These are phyloP conservation scores for Morella rubra DNA, from an alignment of 306 rosid species.

Conservation along the genomic window DNA sequence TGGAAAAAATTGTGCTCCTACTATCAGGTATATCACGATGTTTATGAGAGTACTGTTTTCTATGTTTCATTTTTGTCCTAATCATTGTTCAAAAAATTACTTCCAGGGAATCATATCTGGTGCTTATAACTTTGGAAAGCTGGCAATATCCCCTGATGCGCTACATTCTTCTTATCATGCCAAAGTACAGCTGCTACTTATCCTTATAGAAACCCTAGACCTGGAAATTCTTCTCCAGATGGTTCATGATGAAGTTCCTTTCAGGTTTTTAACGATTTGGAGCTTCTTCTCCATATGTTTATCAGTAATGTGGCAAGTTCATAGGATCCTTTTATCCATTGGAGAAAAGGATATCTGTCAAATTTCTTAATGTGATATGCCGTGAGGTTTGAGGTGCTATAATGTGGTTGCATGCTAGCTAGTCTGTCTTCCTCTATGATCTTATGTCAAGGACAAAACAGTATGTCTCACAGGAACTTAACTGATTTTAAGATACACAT, in stretches of 20 bases:
- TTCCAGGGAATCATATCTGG: constrained; percentile 75
- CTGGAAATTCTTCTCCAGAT: constrained; percentile 86
- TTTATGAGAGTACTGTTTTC: constrained; percentile 23
- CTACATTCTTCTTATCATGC: constrained; percentile 57
- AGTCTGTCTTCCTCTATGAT: constrained; percentile 3
- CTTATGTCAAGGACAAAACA: background rate
- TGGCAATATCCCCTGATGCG: constrained; percentile 68
- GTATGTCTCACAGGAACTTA: background rate
- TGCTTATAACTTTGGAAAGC: constrained; percentile 69
- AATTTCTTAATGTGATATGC: background rate
- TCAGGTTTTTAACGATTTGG: constrained; percentile 54
- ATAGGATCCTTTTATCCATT: background rate
- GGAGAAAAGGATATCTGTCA: constrained; percentile 15
- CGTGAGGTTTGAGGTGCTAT: too few species aligned
- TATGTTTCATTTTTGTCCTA: constrained; percentile 16
- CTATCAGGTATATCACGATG: constrained; percentile 58
- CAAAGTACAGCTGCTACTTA: constrained; percentile 75
- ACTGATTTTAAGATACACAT: background rate
- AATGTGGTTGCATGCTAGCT: background rate
- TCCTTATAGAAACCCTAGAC: constrained; percentile 81
- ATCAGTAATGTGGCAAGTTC: constrained; percentile 8
- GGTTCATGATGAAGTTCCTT: constrained; percentile 89
- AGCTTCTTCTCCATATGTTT: constrained; percentile 20
- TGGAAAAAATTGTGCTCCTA: constrained; percentile 71
- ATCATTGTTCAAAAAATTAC: constrained; percentile 30